phyloP scores from a whole-genome alignment of 83 land plant genomes.

The Picea abies region DNA sequence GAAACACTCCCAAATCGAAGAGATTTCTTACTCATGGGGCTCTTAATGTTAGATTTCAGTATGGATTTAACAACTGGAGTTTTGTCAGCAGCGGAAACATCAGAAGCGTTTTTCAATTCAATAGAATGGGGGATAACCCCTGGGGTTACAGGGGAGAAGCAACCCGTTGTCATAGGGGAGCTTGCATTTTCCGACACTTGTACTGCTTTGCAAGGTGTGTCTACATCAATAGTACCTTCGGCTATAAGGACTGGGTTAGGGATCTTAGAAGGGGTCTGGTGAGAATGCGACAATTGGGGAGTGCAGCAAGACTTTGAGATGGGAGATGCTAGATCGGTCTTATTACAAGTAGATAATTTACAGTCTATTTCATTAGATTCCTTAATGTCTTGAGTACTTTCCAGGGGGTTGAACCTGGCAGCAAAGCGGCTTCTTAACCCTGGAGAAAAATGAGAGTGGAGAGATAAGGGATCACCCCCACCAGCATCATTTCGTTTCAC shows the following conservation, averaged over 20 bases:
- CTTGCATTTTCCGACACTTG: neutral
- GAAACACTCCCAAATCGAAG: neutral
- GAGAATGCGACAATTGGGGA: neutral
- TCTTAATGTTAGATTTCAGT: neutral
- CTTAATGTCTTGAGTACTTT: neutral
- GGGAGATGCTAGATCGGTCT: too few relatives aligned
- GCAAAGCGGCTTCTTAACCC: conserved; percentile 3
- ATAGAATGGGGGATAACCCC: too few relatives aligned
- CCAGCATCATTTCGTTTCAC: too few relatives aligned
- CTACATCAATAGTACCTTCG: neutral
- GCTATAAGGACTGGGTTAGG: neutral
- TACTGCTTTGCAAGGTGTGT: neutral
- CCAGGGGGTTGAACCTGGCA: neutral
- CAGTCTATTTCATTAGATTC: too few relatives aligned
- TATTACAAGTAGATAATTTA: too few relatives aligned
- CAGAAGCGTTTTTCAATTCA: too few relatives aligned
- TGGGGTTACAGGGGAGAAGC: too few relatives aligned
- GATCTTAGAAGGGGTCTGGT: neutral
- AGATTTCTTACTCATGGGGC: neutral
- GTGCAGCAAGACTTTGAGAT: too few relatives aligned
- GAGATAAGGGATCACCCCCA: too few relatives aligned
- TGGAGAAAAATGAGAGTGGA: conserved; percentile 6
- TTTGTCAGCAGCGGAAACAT: too few relatives aligned
- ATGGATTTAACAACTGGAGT: too few relatives aligned
- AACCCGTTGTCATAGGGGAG: neutral